Evolutionary conservation across 2,329 filamentous ascomycete species (phyloP).

Genomic region (Claviceps sp.): DNA sequence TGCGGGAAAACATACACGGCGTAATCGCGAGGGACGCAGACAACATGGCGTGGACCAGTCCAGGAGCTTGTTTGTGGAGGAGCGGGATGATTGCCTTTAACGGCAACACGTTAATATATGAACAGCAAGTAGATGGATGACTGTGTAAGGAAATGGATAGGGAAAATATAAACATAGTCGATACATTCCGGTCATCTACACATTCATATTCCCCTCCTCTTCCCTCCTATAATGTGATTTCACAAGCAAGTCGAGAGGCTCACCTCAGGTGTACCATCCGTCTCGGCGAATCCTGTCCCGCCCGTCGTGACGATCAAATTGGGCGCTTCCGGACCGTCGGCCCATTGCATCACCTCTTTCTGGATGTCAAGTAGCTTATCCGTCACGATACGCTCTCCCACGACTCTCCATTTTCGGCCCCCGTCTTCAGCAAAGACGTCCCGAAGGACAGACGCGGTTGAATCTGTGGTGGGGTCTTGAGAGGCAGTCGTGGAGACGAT

Average conservation of each 20-base stretch:
- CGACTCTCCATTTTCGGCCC: constrained; percentile 56
- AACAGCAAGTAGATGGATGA: no score
- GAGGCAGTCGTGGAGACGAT: constrained; percentile 86
- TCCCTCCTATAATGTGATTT: neutral
- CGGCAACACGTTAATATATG: no score
- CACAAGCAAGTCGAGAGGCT: constrained; percentile 1
- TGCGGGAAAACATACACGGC: constrained; percentile 51
- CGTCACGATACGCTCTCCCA: constrained; percentile 59
- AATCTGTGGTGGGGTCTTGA: constrained; percentile 65
- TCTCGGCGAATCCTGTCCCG: constrained; percentile 79
- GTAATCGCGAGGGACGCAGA: constrained; percentile 72
- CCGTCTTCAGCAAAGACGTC: constrained; percentile 56
- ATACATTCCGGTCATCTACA: neutral
- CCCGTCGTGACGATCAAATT: constrained; percentile 83
- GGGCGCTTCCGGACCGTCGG: constrained; percentile 47
- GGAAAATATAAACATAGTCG: no score
- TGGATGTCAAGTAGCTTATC: constrained; percentile 69
- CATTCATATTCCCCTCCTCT: neutral
- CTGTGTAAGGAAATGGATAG: no score
- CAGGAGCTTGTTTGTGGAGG: constrained; percentile 74
- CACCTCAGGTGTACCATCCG: constrained; percentile 83
- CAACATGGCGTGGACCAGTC: constrained; percentile 92
- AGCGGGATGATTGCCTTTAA: constrained; percentile 60
- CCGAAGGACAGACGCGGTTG: constrained; percentile 51
- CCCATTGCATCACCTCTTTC: constrained; percentile 55